Conservation (phyloP, 2,329 filamentous ascomycete genomes). For the Arthrobotrys entomopaga region DNA sequence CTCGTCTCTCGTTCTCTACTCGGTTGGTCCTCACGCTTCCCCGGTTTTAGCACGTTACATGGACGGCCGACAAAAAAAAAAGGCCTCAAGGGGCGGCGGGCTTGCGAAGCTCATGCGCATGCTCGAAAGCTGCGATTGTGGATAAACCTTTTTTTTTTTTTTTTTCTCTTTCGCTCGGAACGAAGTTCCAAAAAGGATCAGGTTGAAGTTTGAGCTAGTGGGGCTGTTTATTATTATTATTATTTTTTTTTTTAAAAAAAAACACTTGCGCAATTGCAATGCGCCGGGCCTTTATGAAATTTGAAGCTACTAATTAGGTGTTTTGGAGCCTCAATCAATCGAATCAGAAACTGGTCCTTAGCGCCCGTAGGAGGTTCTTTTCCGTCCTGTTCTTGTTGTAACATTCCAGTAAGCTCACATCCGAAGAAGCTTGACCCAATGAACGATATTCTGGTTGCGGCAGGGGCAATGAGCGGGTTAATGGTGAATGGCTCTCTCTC, state of each 20-base stretch:
- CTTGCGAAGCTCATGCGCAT: background rate
- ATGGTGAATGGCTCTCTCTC: background rate
- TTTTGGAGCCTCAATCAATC: conserved; percentile 32
- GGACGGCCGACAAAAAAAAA: background rate
- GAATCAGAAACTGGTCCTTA: conserved; percentile 35
- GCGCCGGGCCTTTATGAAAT: background rate
- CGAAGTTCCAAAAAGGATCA: background rate
- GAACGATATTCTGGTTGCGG: conserved; percentile 28
- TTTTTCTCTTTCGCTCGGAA: background rate
- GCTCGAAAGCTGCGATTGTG: too few relatives aligned
- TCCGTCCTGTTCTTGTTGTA: conserved; percentile 21
- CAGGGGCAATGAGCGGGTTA: conserved; percentile 47
- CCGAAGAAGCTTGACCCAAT: conserved; percentile 11
- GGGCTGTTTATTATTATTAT: too few relatives aligned
- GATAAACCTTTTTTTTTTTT: background rate
- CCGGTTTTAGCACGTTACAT: conserved; percentile 33
- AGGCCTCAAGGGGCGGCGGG: background rate
- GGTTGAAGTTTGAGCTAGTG: too few relatives aligned
- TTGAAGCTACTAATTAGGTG: background rate
- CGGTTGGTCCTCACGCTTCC: conserved; percentile 31
- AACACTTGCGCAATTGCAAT: too few relatives aligned
- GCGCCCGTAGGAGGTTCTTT: conserved; percentile 15
- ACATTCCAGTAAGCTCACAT: conserved; percentile 11
- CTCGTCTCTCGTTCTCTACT: conserved; percentile 14
- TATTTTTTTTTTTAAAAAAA: too few relatives aligned